These are phyloP conservation scores for Verticillium dahliae DNA, from an alignment of 2,329 filamentous ascomycete species.

Conservation along the genomic window DNA sequence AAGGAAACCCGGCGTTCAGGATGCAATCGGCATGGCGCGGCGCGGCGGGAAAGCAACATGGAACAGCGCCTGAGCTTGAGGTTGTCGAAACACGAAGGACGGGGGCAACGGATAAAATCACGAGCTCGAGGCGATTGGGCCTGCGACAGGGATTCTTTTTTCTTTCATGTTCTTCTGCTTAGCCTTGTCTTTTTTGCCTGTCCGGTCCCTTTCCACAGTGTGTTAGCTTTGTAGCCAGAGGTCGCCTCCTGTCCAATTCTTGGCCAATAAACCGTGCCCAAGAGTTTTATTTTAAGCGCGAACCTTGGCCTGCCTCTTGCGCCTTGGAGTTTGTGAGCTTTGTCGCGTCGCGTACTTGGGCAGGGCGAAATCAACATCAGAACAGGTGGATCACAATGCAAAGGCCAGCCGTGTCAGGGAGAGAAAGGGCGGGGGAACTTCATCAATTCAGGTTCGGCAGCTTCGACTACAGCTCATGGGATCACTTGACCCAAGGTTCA, in stretches of 20 bases:
- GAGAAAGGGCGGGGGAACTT: constrained; percentile 6
- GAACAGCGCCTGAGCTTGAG: neutral
- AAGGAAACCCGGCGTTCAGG: neutral
- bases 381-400: no score
- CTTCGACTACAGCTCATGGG: constrained; percentile 3
- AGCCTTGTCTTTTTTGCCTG: neutral
- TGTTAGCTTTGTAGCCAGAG: neutral
- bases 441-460: constrained; percentile 8
- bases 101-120: neutral
- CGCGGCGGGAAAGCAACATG: neutral
- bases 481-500: constrained; percentile 7
- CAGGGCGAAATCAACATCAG: no score
- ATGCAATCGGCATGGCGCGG: neutral
- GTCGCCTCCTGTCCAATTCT: no score
- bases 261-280: no score
- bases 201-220: neutral
- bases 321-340: no score
- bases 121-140: neutral
- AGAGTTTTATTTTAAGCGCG: no score
- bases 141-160: neutral
- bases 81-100: neutral
- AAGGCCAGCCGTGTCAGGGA: neutral
- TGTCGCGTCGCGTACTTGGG: no score
- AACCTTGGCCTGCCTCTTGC: no score
- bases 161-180: no score